Percentiles rank a stretch among this genome's conserved stretches.
phyloP scores from a whole-genome alignment of 1,284 basidiomycete genomes.

The Volvariella volvacea region DNA sequence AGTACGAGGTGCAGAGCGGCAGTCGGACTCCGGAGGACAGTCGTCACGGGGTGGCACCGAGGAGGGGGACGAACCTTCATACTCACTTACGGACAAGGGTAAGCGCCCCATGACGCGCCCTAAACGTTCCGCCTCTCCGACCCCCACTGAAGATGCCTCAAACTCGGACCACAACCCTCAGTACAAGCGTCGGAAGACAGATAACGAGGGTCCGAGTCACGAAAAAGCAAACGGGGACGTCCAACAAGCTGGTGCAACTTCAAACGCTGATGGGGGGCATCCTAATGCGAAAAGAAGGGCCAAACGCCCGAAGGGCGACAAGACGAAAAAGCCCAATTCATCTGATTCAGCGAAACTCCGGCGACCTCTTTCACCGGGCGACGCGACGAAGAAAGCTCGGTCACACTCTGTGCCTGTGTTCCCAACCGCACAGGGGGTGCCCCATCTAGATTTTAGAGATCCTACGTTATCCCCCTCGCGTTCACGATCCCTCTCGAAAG shows the following conservation, averaged over 20 bases:
- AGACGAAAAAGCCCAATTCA: no score
- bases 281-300: no score
- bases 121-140: slow-evolving; percentile 36
- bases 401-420: slow-evolving; percentile 40
- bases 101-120: slow-evolving; percentile 11
- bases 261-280: no score
- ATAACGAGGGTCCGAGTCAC: slow-evolving; percentile 1
- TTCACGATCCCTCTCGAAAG: slow-evolving; percentile 36
- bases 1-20: slow-evolving; percentile 13
- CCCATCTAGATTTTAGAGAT: slow-evolving; percentile 36
- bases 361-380: neutral
- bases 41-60: slow-evolving; percentile 10
- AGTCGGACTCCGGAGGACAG: neutral
- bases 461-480: slow-evolving; percentile 29
- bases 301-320: no score
- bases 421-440: slow-evolving; percentile 20
- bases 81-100: slow-evolving; percentile 18
- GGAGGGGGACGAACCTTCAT: slow-evolving; percentile 31
- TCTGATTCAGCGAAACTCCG: no score
- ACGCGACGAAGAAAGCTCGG: slow-evolving; percentile 16
- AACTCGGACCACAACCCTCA: neutral
- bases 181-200: slow-evolving; percentile 8
- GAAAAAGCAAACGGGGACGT: no score
- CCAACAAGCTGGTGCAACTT: no score
- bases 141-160: slow-evolving; percentile 3